phyloP scores from a whole-genome alignment of 192 early-diverging fungal genomes.

The Rhizophagus sp. region DNA sequence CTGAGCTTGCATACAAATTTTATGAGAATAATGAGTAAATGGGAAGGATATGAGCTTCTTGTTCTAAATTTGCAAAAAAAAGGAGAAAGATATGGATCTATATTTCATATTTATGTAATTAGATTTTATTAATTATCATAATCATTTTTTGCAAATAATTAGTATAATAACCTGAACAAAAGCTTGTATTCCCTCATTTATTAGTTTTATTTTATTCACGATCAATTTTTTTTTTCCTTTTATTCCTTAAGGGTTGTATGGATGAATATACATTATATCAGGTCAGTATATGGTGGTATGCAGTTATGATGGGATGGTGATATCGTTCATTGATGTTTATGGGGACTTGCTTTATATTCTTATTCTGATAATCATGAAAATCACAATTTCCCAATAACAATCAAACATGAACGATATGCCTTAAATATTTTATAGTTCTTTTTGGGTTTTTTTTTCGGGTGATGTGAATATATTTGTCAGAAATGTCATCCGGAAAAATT shows the following conservation, averaged over 20 bases:
- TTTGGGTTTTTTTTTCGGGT: not conserved
- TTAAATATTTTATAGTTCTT: not conserved
- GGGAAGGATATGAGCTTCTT: slow-evolving; percentile 22
- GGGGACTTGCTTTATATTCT: not conserved
- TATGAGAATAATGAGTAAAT: slow-evolving; percentile 17
- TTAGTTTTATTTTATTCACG: not conserved
- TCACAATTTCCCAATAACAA: not conserved
- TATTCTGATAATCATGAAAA: not conserved
- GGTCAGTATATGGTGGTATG: not conserved
- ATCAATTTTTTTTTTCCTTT: not conserved
- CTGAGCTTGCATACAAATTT: slow-evolving; percentile 21
- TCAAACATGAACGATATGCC: not conserved
- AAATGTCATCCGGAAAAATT: not conserved
- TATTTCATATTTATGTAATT: not conserved
- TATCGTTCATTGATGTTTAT: not conserved
- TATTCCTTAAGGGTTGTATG: not conserved
- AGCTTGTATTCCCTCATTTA: not conserved
- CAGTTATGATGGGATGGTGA: not conserved
- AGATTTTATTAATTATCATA: not conserved
- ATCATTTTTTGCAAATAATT: not conserved
- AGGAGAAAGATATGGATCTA: not conserved
- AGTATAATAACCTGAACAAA: not conserved
- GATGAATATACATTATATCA: not conserved
- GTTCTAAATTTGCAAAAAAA: not conserved
- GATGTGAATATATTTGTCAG: not conserved